A percentile compares a stretch with the other conserved stretches of the same genome.
phyloP scores from a whole-genome alignment of 148 eudicot species.

The Bassia scoparia region DNA sequence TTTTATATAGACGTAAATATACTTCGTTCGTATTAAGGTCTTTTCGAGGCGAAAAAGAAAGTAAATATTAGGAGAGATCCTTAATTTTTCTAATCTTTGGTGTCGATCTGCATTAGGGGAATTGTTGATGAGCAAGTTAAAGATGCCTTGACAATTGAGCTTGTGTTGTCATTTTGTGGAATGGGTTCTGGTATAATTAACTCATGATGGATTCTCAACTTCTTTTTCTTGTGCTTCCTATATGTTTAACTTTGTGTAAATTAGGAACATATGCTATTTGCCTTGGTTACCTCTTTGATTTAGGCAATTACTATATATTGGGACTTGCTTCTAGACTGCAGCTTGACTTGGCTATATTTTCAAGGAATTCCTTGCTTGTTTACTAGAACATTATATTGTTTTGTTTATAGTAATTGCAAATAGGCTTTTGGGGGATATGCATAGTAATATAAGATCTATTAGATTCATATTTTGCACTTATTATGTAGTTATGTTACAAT shows the following conservation, averaged over 20 bases:
- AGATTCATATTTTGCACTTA: too few species aligned
- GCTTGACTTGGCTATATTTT: slow-evolving; percentile 14
- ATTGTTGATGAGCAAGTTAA: neutral
- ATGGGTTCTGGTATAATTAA: neutral
- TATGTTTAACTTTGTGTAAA: slow-evolving; percentile 13
- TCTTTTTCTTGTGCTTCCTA: slow-evolving; percentile 18
- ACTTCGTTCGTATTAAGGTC: too few species aligned
- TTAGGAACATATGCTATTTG: neutral
- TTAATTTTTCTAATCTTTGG: neutral
- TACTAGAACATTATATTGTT: slow-evolving; percentile 8
- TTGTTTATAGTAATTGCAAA: neutral
- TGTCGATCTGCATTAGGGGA: neutral
- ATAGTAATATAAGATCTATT: too few species aligned
- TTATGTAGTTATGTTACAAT: too few species aligned
- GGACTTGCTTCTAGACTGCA: slow-evolving; percentile 22
- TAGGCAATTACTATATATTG: slow-evolving; percentile 3
- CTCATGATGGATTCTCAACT: slow-evolving; percentile 12
- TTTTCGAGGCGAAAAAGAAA: too few species aligned
- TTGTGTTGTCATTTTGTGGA: slow-evolving; percentile 11
- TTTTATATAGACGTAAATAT: too few species aligned
- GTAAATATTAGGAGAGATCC: neutral
- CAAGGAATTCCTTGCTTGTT: slow-evolving; percentile 14
- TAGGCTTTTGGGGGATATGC: too few species aligned
- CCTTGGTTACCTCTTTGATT: neutral
- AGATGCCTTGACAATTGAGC: slow-evolving; percentile 12